phyloP scores from a whole-genome alignment of 139 green algal genomes.

The Gonium pectorale region DNA sequence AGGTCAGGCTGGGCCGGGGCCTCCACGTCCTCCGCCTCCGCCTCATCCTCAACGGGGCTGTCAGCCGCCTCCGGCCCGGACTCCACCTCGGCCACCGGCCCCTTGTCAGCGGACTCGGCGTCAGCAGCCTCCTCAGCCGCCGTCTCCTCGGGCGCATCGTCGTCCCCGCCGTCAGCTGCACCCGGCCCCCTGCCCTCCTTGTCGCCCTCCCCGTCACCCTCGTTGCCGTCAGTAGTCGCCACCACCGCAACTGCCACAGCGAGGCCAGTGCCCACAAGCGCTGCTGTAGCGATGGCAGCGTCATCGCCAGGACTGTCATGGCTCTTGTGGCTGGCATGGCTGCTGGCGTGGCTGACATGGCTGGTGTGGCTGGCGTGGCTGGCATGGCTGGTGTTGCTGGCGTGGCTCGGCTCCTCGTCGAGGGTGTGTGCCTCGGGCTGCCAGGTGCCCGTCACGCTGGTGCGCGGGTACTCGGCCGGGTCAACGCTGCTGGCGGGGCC shows the following conservation, averaged over 20 bases:
- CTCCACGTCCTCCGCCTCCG: background rate
- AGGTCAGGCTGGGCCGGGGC: background rate
- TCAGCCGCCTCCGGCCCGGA: no score
- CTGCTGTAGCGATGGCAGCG: no score
- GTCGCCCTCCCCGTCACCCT: background rate
- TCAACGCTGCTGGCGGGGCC: conserved; percentile 13
- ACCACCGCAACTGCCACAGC: no score
- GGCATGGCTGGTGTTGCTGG: background rate
- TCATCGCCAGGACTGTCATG: no score
- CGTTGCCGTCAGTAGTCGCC: no score
- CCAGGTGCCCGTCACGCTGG: background rate
- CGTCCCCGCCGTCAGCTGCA: background rate
- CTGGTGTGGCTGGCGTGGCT: background rate
- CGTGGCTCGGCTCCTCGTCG: background rate
- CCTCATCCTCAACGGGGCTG: background rate
- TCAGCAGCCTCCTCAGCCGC: background rate
- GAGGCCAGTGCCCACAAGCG: no score
- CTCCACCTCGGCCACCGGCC: no score
- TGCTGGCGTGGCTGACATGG: no score
- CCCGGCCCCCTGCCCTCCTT: background rate
- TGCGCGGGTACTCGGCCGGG: background rate
- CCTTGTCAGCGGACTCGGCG: no score
- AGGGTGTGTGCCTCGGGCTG: background rate
- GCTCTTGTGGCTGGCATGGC: no score
- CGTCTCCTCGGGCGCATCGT: background rate